Conservation (phyloP, 129 eudicot species). For the Mikania micrantha region DNA sequence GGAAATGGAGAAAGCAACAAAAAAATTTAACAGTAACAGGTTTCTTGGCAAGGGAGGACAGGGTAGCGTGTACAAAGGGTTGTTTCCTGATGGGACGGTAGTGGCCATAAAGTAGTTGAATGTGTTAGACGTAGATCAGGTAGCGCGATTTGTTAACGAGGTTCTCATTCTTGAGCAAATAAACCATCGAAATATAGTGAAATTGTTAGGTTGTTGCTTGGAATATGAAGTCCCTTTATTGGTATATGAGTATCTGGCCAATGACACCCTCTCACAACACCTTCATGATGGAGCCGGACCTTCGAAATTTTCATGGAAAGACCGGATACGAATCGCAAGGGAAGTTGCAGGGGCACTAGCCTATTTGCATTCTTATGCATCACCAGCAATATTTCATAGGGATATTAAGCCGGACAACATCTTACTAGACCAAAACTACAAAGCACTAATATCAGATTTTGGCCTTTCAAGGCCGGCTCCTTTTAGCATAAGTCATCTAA, state of each 20-base stretch:
- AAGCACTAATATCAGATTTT: constrained; percentile 32
- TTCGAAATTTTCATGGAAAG: constrained; percentile 28
- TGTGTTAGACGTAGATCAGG: constrained; percentile 8
- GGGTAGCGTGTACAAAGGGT: constrained; percentile 34
- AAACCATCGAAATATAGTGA: constrained; percentile 33
- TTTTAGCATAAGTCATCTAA: constrained; percentile 27
- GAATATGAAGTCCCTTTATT: constrained; percentile 31
- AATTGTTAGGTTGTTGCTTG: constrained; percentile 31
- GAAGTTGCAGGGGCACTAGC: constrained; percentile 36
- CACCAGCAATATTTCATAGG: constrained; percentile 30
- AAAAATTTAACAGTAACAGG: constrained; percentile 13
- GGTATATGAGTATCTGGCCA: constrained; percentile 31
- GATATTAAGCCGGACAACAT: constrained; percentile 35
- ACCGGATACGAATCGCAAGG: constrained; percentile 24
- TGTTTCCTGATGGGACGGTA: constrained; percentile 26
- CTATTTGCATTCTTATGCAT: constrained; percentile 28
- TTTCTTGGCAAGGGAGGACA: constrained; percentile 39
- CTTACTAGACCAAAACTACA: constrained; percentile 27
- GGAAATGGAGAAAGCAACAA: constrained; percentile 32
- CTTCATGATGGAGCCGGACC: constrained; percentile 22
- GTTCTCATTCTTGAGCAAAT: constrained; percentile 33
- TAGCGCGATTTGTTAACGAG: constrained; percentile 25
- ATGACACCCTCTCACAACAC: constrained; percentile 25
- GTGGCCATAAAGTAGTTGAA: constrained; percentile 30
- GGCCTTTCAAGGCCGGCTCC: constrained; percentile 30